Conservation (phyloP, 1,284 basidiomycete genomes). For the Sanghuangporus sanghuang region DNA sequence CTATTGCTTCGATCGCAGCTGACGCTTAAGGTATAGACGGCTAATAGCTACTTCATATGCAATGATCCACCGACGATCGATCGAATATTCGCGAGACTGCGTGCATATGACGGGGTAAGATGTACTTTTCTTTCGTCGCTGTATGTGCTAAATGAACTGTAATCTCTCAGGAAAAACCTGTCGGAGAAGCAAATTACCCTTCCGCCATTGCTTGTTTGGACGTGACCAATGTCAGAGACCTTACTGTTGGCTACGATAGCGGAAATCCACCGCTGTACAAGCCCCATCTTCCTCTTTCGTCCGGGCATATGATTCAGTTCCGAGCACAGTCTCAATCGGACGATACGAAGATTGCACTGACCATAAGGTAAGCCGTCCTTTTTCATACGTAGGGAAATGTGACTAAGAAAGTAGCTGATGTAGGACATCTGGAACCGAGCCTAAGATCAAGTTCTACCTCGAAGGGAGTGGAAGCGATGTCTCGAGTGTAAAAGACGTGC, state of each 20-base stretch:
- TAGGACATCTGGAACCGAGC: slow-evolving; percentile 84
- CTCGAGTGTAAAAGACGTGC: slow-evolving; percentile 36
- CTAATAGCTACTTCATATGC: slow-evolving; percentile 80
- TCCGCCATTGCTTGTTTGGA: slow-evolving; percentile 51
- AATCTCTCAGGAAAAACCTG: slow-evolving; percentile 19
- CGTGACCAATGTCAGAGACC: slow-evolving; percentile 62
- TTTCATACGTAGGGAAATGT: slow-evolving; percentile 17
- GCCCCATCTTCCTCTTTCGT: slow-evolving; percentile 65
- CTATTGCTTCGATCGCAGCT: not conserved
- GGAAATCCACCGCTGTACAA: slow-evolving; percentile 58
- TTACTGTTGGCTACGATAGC: slow-evolving; percentile 73
- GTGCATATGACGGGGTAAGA: slow-evolving; percentile 45
- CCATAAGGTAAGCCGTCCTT: slow-evolving; percentile 45
- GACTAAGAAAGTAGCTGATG: not conserved
- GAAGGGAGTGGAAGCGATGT: slow-evolving; percentile 62
- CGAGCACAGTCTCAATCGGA: slow-evolving; percentile 39
- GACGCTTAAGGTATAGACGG: slow-evolving; percentile 44
- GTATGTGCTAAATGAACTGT: not conserved
- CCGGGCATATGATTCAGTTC: slow-evolving; percentile 83
- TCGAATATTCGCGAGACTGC: slow-evolving; percentile 60
- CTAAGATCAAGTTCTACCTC: slow-evolving; percentile 85
- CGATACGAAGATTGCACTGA: slow-evolving; percentile 53
- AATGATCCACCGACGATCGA: slow-evolving; percentile 57
- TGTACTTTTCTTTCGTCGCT: not conserved
- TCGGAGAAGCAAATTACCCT: slow-evolving; percentile 45